Base-by-base conservation (phyloP, 352 stramenopile species). In the Globisporangium camurandrum region DNA sequence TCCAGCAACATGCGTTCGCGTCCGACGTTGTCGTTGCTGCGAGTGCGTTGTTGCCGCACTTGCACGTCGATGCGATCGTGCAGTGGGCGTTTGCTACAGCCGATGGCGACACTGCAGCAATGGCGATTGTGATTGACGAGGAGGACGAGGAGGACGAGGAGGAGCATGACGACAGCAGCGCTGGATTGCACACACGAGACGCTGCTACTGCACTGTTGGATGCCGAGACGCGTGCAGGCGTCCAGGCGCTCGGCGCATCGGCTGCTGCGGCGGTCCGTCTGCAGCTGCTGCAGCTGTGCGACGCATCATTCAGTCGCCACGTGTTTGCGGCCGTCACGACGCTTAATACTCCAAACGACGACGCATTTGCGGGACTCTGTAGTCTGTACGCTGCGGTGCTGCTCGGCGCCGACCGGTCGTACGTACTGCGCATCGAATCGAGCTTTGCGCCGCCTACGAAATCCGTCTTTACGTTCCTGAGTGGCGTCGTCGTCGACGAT, bases 381-480 rank as follows among this genome's bases (percentile, higher is more conserved):
- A 26, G 59, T 20, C 56, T 73, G 23, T 68, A 85, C 41, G 51
- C 62, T 1, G 65, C 52, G 12, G 34, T 88, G 4, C 39, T 86
- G 11, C 49, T 85, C 11, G 73, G 66, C 8, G 43, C 70, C 7
- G 66, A 69, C 24, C 58, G 65, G 4, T 46, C 57, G 6, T 71
- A 88, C n/a, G 47, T 85, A 27, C 51, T 86, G 7, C 70, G 41
- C 17, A 50, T 85, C 20, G 62, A 56, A 4, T 55, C 68, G 40
- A 74, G 55, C 23, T 86, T 86, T 50, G 62, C 61, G 14, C 62
- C 69, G 8, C 74, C 77, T 19, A 46, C 66, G 9, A 39, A 52
- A 14, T 51, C 70, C 7, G 57, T 88, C 8, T 72, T 81, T 31
- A 51, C 71, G 22, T 61, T 86, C 20, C 30, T 88, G 23, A 83